Evolutionary conservation across 2,329 filamentous ascomycete species (phyloP).

Genomic region (Stagonosporopsis chrysanthemi): DNA sequence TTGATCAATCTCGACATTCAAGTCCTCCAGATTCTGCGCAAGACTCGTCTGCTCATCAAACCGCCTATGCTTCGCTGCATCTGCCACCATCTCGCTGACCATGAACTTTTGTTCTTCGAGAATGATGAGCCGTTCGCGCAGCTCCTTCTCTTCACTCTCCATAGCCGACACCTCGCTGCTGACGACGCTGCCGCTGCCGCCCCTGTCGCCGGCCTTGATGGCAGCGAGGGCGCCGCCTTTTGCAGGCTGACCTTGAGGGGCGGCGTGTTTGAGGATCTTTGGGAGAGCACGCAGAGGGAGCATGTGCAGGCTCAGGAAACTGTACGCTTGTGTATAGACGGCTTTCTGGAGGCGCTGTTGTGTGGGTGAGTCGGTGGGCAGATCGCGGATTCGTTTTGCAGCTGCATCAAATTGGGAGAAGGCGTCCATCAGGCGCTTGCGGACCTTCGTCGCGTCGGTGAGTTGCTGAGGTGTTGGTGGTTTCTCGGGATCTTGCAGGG

Average conservation of each 20-base stretch:
- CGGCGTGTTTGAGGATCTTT: conserved; percentile 62
- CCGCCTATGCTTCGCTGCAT: conserved; percentile 75
- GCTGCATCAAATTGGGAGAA: conserved; percentile 88
- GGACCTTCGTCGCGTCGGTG: conserved; percentile 84
- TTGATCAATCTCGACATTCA: conserved; percentile 77
- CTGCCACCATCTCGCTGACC: conserved; percentile 83
- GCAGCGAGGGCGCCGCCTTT: conserved; percentile 60
- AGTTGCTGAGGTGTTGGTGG: conserved; percentile 74
- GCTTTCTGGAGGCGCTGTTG: conserved; percentile 80
- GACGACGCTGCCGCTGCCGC: conserved; percentile 61
- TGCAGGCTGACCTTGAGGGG: conserved; percentile 56
- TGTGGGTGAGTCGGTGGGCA: conserved; percentile 74
- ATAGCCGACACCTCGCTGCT: conserved; percentile 69
- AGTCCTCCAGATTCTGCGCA: conserved; percentile 79
- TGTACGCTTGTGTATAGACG: conserved; percentile 81
- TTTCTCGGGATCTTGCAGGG: conserved; percentile 74
- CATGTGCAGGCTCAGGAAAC: conserved; percentile 90
- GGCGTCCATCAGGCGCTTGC: conserved; percentile 87
- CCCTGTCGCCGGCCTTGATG: conserved; percentile 65
- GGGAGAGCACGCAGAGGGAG: conserved; percentile 72
- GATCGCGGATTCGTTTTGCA: conserved; percentile 79
- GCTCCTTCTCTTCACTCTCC: conserved; percentile 82
- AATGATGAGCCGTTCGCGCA: conserved; percentile 81
- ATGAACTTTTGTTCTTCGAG: conserved; percentile 92
- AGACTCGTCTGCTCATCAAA: conserved; percentile 88